Evolutionary conservation across 345 rosid genomes (phyloP).

Genomic region (Linum lewisii): DNA sequence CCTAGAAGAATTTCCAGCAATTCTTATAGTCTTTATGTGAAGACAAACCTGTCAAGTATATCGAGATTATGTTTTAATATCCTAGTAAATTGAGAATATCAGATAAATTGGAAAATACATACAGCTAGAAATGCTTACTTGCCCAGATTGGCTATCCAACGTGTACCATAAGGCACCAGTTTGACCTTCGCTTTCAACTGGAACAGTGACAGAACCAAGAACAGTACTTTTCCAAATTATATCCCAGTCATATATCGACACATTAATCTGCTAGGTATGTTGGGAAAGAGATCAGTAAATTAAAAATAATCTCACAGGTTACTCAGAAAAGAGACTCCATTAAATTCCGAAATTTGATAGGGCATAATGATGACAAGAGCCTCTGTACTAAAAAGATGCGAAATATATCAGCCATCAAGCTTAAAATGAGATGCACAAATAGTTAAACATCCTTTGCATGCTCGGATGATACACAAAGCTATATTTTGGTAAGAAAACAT

Average conservation of each 20-base stretch:
- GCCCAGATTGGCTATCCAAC: slow-evolving; percentile 88
- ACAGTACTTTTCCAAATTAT: slow-evolving; percentile 97
- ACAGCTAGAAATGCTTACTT: slow-evolving; percentile 38
- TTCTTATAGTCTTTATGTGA: slow-evolving; percentile 63
- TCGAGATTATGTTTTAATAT: not conserved
- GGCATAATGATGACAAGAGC: not conserved
- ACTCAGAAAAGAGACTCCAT: not conserved
- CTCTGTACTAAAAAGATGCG: not conserved
- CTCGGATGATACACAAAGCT: not conserved
- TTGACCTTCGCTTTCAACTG: slow-evolving; percentile 82
- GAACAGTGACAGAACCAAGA: slow-evolving; percentile 88
- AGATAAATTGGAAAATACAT: slow-evolving; percentile 9
- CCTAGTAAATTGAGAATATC: slow-evolving; percentile 1
- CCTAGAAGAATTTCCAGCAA: slow-evolving; percentile 59
- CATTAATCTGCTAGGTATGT: slow-evolving; percentile 52
- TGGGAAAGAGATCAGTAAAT: slow-evolving; percentile 5
- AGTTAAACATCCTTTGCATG: not conserved
- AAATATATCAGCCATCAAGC: not conserved
- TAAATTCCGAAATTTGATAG: not conserved
- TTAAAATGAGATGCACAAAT: not conserved
- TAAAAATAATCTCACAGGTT: not conserved
- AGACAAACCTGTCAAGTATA: slow-evolving; percentile 71
- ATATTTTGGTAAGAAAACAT: not conserved
- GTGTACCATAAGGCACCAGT: slow-evolving; percentile 83
- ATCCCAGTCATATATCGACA: slow-evolving; percentile 98